Base-by-base conservation (phyloP, 2,329 filamentous ascomycete genomes). In the Epicoccum nigrum region DNA sequence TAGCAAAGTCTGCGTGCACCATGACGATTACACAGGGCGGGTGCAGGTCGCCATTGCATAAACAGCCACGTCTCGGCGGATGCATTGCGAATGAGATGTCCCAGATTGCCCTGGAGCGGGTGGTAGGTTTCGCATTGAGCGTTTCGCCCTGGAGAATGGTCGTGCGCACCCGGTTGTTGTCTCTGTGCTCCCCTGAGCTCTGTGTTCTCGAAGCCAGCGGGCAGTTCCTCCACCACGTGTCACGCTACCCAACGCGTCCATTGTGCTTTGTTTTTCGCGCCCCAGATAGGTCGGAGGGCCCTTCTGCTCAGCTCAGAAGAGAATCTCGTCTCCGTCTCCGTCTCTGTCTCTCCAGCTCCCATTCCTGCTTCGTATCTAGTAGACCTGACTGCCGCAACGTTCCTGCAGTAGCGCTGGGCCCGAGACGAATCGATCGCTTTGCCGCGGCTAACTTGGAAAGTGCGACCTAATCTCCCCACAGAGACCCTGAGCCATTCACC, bases 401-500 rank as follows among this genome's bases (percentile, higher is more conserved):
- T 7, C 59, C 55, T 62, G 56, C 59, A 62, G 58, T 62, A 62
- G 59, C 53, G 37, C 38, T 44, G 16, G 32, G 44, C 32, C 49
- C 32, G 23, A 25, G 23, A 25, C 23, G 23, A 50, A 25, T 42
- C 46, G 38, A 23, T 32, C 46, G 41, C 40, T 43, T 20, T 39
- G 44, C 44, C 43, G 48, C 48, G 48, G 41, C 42, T 45, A 41
- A 33, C 31, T 35, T 34, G 41, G 41, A 44, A 44, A 25, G 35
- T 51, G 19, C 48, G 25, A 51, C 48, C 47, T 45, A 51, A 51
- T 51, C 42, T 51, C 48, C 48, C 48, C 48, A 51, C 48, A 25
- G 34, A 53, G 48, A 62, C 55, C 57, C 59, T 59, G 59, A 54
- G 40, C 55, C 54, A 51, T 51, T 60, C 51, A 54, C 54, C 47